Evolutionary conservation across 2,329 filamentous ascomycete genomes (phyloP), one percentile per base, ranked within the genome.

Genomic region (Emergomyces africanus): DNA sequence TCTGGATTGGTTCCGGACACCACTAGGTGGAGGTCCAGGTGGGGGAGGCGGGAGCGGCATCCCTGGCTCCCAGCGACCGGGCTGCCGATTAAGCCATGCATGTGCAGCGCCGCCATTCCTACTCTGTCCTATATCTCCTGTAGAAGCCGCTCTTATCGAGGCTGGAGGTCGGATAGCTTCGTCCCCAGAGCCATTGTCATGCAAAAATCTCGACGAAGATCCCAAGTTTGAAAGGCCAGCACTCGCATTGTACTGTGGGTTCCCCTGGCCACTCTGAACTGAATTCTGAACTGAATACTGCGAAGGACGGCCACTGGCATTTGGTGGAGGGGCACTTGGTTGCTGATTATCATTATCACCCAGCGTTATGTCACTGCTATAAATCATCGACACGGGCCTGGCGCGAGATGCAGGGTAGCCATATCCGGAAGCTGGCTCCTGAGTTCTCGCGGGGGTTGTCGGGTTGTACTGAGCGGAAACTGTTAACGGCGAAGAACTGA

Each of bases 41-140:
- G 76, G 76, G 10, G 76, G 76, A 41, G 75, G 75, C 33, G 76
- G 76, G 37, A 78, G 70, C 33, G 75, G 74, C 75, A 77, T 76
- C 23, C 75, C 75, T 23, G 73, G 72, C 54, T 68, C 71, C 76
- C 75, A 77, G 54, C 69, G 62, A 62, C 58, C 48, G 60, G 65
- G 51, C 66, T 66, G 44, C 68, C 25, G 48, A 55, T 4, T 49
- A 33, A 23, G 37, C 37, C 54, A 62, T 53, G 23, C 71, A 71
- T 20, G 63, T 61, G 41, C 69, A 71, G 28, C 69, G 65, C n/a
- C 69, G 67, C 53, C 70, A 67, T 58, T 71, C 67, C 33, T 71
- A 71, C 30, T 71, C 67, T 14, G 67, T 64, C 72, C 71, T 41
- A 74, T 66, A 5, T 75, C 74, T 2, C 75, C 75, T 18, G 75